Percentiles rank a stretch among this genome's conserved stretches.
phyloP scores from a whole-genome alignment of 1,284 basidiomycete genomes.

The Papiliotrema fonsecae region DNA sequence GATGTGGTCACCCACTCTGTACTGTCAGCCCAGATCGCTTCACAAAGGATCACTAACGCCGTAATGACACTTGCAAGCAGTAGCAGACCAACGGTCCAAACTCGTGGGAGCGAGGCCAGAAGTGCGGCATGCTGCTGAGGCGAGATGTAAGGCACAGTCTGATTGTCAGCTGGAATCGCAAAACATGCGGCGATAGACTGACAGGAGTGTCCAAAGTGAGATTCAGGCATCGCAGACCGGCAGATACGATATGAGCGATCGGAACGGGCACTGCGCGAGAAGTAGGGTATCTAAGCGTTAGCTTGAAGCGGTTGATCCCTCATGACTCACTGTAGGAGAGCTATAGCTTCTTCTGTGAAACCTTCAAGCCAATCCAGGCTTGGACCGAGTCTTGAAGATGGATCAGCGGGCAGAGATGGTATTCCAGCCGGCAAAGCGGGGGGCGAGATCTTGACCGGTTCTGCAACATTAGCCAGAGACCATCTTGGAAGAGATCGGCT shows the following conservation, averaged over 20 bases:
- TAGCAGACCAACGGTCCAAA: conserved; percentile 37
- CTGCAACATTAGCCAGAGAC: background rate
- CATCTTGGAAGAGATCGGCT: background rate
- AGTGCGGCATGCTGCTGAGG: conserved; percentile 38
- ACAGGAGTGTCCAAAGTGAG: conserved; percentile 58
- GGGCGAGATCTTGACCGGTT: conserved; percentile 1
- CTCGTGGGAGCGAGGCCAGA: conserved; percentile 25
- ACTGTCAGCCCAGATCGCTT: conserved; percentile 1
- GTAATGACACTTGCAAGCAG: conserved; percentile 26
- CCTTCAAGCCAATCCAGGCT: conserved; percentile 30
- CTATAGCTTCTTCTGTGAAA: conserved; percentile 25
- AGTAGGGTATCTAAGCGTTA: conserved; percentile 54
- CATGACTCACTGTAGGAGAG: conserved; percentile 23
- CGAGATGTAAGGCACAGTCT: conserved; percentile 35
- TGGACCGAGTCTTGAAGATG: conserved; percentile 14
- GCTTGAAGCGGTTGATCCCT: background rate
- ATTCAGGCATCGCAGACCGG: conserved; percentile 51
- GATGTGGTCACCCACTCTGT: conserved; percentile 36
- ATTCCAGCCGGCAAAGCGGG: conserved; percentile 3
- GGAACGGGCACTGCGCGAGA: conserved; percentile 69
- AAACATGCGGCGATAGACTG: conserved; percentile 7
- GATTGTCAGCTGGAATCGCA: conserved; percentile 4
- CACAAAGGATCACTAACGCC: conserved; percentile 15
- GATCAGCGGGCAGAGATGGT: conserved; percentile 25
- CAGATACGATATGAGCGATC: conserved; percentile 53